phyloP scores from a whole-genome alignment of 2,329 filamentous ascomycete species.

The Penicillium sp. region DNA sequence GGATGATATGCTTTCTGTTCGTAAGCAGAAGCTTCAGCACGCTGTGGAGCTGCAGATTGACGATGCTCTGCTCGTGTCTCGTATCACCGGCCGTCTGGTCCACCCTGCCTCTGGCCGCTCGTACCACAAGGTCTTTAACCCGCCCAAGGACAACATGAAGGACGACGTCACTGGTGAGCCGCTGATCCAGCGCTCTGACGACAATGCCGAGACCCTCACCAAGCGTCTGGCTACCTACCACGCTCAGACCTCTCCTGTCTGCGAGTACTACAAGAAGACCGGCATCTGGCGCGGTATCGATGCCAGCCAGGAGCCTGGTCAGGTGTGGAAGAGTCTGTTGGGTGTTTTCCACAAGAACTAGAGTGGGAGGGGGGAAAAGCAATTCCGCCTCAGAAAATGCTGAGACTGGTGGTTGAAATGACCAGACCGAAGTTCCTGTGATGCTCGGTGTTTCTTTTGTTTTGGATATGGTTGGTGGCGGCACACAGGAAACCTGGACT shows the following conservation, averaged over 20 bases:
- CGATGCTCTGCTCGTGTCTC: constrained; percentile 83
- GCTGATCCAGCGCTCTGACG: constrained; percentile 89
- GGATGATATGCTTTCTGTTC: constrained; percentile 77
- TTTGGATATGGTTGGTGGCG: constrained; percentile 11
- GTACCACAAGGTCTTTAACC: constrained; percentile 99
- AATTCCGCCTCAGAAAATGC: constrained; percentile 46
- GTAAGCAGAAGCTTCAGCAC: constrained; percentile 82
- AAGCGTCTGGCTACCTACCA: constrained; percentile 94
- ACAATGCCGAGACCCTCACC: constrained; percentile 92
- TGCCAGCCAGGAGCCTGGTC: constrained; percentile 88
- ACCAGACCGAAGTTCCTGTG: constrained; percentile 7
- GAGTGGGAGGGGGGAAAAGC: constrained; percentile 1
- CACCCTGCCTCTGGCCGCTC: constrained; percentile 94
- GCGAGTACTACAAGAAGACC: constrained; percentile 93
- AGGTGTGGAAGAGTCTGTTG: constrained; percentile 91
- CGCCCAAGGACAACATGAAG: constrained; percentile 86
- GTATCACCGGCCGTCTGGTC: constrained; percentile 91
- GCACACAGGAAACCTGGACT: constrained; percentile 13
- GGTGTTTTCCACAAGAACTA: constrained; percentile 67
- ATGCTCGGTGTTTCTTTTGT: constrained; percentile 19
- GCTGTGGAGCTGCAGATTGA: constrained; percentile 96
- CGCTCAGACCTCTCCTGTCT: constrained; percentile 84
- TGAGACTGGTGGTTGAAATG: constrained; percentile 8
- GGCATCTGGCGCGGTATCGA: constrained; percentile 96
- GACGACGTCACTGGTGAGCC: constrained; percentile 97